Evolutionary conservation across 306 rosid species (phyloP).

Genomic region (Acacia melanoxylon): DNA sequence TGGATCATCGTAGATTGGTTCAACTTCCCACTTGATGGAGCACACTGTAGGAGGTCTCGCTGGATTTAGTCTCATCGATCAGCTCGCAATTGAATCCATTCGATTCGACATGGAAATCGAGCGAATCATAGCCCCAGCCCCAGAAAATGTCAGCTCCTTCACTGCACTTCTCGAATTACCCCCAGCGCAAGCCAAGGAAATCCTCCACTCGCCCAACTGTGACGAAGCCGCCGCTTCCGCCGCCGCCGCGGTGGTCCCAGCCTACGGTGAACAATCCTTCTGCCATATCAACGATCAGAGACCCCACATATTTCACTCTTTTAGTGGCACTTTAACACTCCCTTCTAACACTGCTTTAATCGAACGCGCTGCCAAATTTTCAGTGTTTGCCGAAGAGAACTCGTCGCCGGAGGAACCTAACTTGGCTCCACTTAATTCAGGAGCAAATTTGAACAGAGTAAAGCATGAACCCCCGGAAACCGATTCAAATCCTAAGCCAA

Average conservation of each 20-base stretch:
- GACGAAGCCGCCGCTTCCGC: background rate
- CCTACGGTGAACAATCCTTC: slow-evolving; percentile 26
- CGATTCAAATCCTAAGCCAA: slow-evolving; percentile 63
- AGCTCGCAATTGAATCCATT: slow-evolving; percentile 57
- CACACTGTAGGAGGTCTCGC: slow-evolving; percentile 33
- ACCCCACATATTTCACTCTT: slow-evolving; percentile 40
- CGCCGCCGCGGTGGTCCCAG: background rate
- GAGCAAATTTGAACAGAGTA: slow-evolving; percentile 51
- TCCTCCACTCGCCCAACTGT: slow-evolving; percentile 66
- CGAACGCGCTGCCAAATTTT: slow-evolving; percentile 72
- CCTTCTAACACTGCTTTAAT: slow-evolving; percentile 52
- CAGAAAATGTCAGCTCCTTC: slow-evolving; percentile 76
- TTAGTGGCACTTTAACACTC: slow-evolving; percentile 46
- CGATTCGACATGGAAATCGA: slow-evolving; percentile 83
- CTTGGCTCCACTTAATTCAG: slow-evolving; percentile 36
- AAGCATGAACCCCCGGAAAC: slow-evolving; percentile 73
- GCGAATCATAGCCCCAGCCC: slow-evolving; percentile 63
- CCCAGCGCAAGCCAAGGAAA: slow-evolving; percentile 79
- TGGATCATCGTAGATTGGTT: background rate
- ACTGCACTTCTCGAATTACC: slow-evolving; percentile 93
- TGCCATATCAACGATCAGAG: slow-evolving; percentile 36
- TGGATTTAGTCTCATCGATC: slow-evolving; percentile 47
- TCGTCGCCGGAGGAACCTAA: slow-evolving; percentile 44
- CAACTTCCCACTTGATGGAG: slow-evolving; percentile 51
- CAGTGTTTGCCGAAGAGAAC: slow-evolving; percentile 58